Evolutionary conservation across 805 yeast genomes (phyloP).

Genomic region (Maudiozyma saulgeensis): DNA sequence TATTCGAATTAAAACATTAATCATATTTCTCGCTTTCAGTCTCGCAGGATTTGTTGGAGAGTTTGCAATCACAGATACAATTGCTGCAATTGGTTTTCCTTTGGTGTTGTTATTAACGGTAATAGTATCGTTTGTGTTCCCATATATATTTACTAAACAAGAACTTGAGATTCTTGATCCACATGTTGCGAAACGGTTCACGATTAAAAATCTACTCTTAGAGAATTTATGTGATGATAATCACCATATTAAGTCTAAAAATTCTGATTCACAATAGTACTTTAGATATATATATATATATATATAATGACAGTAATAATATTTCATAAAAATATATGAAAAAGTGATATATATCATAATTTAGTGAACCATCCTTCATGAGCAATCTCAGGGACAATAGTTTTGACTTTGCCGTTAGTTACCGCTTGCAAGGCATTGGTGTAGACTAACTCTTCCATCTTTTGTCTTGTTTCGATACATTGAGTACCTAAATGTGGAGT

Average conservation of each 20-base stretch:
- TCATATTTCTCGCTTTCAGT: constrained; percentile 48
- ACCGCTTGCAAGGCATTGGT: constrained; percentile 54
- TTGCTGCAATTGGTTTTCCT: constrained; percentile 92
- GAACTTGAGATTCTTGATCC: constrained; percentile 61
- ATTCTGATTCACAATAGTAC: not conserved
- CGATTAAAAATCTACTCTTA: constrained; percentile 37
- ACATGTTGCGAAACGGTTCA: constrained; percentile 47
- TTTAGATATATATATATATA: not conserved
- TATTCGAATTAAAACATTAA: constrained; percentile 32
- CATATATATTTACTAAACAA: constrained; percentile 47
- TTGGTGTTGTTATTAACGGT: constrained; percentile 64
- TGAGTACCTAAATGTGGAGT: constrained; percentile 89
- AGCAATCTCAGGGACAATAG: constrained; percentile 74
- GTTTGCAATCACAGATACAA: constrained; percentile 75
- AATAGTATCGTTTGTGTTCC: constrained; percentile 54
- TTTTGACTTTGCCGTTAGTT: constrained; percentile 55
- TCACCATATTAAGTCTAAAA: not conserved
- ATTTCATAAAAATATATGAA: not conserved
- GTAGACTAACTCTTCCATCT: constrained; percentile 75
- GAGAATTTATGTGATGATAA: constrained; percentile 13
- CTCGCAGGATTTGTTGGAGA: constrained; percentile 67
- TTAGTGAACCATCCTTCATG: constrained; percentile 23
- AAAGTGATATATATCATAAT: not conserved
- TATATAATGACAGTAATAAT: no score
- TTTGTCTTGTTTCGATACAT: constrained; percentile 59